Base-by-base conservation (phyloP, 1,139 yeast genomes). In the Kodamaea derodonti region DNA sequence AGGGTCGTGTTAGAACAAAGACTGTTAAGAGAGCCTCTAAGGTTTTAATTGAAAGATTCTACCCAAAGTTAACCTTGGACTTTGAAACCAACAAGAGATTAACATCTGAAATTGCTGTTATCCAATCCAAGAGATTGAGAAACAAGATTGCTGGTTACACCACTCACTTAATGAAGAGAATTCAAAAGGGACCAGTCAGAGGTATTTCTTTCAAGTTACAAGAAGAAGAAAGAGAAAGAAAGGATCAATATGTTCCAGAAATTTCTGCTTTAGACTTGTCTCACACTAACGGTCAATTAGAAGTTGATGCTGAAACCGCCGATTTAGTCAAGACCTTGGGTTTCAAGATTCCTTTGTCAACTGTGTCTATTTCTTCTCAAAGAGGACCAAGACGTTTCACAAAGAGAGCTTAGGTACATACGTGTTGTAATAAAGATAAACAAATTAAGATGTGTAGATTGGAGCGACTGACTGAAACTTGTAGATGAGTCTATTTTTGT, bases 71-170 rank as follows among this genome's bases (percentile, higher is more conserved):
- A 75, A 92, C 98, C 63, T 78, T 87, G 78, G 99, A 94, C 75
- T 94, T 94, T 73, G 97, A 94, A 82, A 87, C 95, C 85, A 94
- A 94, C 97, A 94, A 94, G 84, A 92, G 97, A 80, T 84, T 94
- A 72, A 84, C 96, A 62, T 84, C 87, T 65, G 97, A 94, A 75
- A 87, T 94, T 64, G 98, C 99, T 61, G 90, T 86, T 73, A 94
- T 94, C 69, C 97, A 94, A 75, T 87, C 98, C 65, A 94, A 94
- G 86, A 90, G 98, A 79, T 85, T 94, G 73, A 92, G 98, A 83
- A 94, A 94, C 94, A 92, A 92, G 88, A 94, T 92, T 68, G 98
- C 99, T 71, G 99, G 99, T 72, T 92, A 90, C 95, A 92, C 98
- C 76, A 92, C 98, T 67, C 99, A 92, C 77, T 84, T 92, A 76